These are phyloP conservation scores for Coemansia umbellata DNA, from an alignment of 192 early-diverging fungal genomes.

Conservation along the genomic window DNA sequence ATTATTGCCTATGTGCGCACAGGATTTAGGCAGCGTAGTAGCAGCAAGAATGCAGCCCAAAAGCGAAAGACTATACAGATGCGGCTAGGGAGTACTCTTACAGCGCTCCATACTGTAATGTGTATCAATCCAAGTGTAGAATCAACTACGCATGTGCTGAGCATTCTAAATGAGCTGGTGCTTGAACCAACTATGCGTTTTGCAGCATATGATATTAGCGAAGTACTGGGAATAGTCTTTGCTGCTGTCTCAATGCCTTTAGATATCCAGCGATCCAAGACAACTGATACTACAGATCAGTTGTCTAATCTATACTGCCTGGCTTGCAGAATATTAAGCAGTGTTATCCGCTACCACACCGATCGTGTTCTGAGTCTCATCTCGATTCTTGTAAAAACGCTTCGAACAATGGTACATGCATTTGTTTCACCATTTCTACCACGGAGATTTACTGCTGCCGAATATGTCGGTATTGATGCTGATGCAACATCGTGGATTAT, in stretches of 20 bases:
- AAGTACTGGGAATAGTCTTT: slow-evolving; percentile 16
- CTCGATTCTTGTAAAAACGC: slow-evolving; percentile 7
- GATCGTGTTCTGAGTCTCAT: slow-evolving; percentile 21
- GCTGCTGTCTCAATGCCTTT: slow-evolving; percentile 12
- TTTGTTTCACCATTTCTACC: slow-evolving; percentile 25
- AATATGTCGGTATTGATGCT: slow-evolving; percentile 2
- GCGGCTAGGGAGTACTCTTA: slow-evolving; percentile 13
- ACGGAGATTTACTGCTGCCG: neutral
- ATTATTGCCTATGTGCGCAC: slow-evolving; percentile 24
- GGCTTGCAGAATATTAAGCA: slow-evolving; percentile 18
- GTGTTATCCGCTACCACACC: slow-evolving; percentile 26
- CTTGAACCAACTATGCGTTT: slow-evolving; percentile 25
- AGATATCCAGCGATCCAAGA: neutral
- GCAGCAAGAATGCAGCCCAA: neutral
- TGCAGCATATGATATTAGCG: slow-evolving; percentile 31
- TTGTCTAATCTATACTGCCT: slow-evolving; percentile 9
- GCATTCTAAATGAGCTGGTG: slow-evolving; percentile 17
- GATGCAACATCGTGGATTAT: slow-evolving; percentile 36
- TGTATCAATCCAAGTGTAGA: neutral
- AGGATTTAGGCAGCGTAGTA: slow-evolving; percentile 11
- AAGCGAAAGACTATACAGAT: slow-evolving; percentile 35
- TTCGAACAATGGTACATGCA: slow-evolving; percentile 38
- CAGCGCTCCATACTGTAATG: slow-evolving; percentile 14
- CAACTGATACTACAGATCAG: neutral
- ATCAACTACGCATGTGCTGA: slow-evolving; percentile 2